Conservation (phyloP, 176 grass and related monocot genomes). For the Secale cereale region DNA sequence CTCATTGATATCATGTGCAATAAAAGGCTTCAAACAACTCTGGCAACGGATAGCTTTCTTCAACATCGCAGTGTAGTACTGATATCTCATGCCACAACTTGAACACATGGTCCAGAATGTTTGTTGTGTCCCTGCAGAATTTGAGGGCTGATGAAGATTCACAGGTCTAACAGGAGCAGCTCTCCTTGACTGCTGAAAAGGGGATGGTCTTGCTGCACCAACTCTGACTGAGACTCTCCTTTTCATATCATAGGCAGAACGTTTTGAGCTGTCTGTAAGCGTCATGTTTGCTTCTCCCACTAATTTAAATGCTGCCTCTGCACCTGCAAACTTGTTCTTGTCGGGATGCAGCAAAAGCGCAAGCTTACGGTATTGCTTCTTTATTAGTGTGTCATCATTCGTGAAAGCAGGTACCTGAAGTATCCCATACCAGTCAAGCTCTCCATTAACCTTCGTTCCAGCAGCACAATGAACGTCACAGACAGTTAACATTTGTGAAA, state of each 20-base stretch:
- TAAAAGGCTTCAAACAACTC: constrained; percentile 78
- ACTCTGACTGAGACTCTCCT: constrained; percentile 36
- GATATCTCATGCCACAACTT: constrained; percentile 80
- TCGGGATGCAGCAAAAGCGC: constrained; percentile 85
- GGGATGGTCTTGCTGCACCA: constrained; percentile 2
- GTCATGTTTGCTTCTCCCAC: constrained; percentile 75
- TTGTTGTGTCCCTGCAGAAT: constrained; percentile 22
- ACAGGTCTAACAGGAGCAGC: constrained; percentile 35
- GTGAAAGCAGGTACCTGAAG: constrained; percentile 54
- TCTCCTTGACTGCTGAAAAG: constrained; percentile 36
- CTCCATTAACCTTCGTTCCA: constrained; percentile 51
- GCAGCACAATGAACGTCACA: constrained; percentile 85
- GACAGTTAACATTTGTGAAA: constrained; percentile 73
- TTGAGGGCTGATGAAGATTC: constrained; percentile 37
- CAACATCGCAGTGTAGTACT: constrained; percentile 68
- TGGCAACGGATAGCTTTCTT: constrained; percentile 83
- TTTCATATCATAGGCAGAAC: constrained; percentile 62
- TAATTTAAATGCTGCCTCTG: constrained; percentile 91
- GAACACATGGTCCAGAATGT: constrained; percentile 91
- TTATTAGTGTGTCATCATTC: constrained; percentile 66
- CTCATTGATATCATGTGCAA: constrained; percentile 62
- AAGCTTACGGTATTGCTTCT: constrained; percentile 80
- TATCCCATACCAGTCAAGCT: constrained; percentile 87
- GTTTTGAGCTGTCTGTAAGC: constrained; percentile 59
- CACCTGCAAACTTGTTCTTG: constrained; percentile 84